phyloP scores from a whole-genome alignment of 805 yeast genomes.

The Lipomyces oligophaga region DNA sequence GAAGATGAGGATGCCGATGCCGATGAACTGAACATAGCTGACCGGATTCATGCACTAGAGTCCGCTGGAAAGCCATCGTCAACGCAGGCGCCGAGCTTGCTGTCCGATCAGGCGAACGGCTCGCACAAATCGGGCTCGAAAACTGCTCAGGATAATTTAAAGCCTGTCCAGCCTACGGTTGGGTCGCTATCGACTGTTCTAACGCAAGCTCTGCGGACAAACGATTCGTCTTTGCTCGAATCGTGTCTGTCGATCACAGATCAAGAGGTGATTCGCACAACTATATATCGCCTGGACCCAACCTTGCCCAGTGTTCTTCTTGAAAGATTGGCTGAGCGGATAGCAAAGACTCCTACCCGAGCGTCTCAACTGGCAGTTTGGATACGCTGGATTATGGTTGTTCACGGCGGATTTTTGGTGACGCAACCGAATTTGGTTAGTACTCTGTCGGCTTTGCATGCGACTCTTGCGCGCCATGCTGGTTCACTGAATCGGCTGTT shows the following conservation, averaged over 20 bases:
- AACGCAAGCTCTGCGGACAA: slow-evolving; percentile 81
- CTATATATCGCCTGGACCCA: slow-evolving; percentile 53
- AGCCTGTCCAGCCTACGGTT: slow-evolving; percentile 42
- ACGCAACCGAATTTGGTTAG: slow-evolving; percentile 51
- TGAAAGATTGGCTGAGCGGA: slow-evolving; percentile 45
- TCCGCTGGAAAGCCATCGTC: slow-evolving; percentile 7
- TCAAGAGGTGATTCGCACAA: slow-evolving; percentile 49
- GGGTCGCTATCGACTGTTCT: slow-evolving; percentile 82
- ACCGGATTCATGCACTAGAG: slow-evolving; percentile 40
- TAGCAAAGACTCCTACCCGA: slow-evolving; percentile 54
- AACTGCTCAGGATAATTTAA: neutral
- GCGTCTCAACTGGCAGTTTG: slow-evolving; percentile 54
- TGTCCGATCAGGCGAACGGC: slow-evolving; percentile 24
- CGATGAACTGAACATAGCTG: slow-evolving; percentile 46
- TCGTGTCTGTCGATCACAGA: slow-evolving; percentile 60
- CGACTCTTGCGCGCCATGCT: slow-evolving; percentile 53
- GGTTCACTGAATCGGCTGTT: slow-evolving; percentile 62
- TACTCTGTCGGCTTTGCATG: slow-evolving; percentile 54
- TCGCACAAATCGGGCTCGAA: neutral
- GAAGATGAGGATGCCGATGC: slow-evolving; percentile 41
- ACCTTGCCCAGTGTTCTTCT: slow-evolving; percentile 45
- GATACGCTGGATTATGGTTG: slow-evolving; percentile 76
- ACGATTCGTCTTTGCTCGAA: slow-evolving; percentile 82
- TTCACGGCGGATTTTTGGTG: slow-evolving; percentile 63
- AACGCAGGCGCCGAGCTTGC: neutral